Evolutionary conservation across 495 filamentous ascomycete genomes (phyloP).

Genomic region (Pseudoneurospora amorphoporcata): DNA sequence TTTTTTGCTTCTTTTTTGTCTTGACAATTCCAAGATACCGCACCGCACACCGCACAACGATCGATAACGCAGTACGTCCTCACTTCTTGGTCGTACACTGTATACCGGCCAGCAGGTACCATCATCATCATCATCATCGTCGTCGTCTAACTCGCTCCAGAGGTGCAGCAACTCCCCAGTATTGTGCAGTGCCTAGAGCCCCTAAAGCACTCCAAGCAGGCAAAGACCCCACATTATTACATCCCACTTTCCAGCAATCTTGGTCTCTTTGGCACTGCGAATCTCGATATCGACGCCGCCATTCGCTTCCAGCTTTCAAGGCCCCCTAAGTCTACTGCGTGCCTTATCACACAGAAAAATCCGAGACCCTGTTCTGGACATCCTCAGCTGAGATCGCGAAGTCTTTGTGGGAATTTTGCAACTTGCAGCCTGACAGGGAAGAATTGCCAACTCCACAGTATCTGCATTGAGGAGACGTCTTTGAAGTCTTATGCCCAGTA

Average conservation of each 20-base stretch:
- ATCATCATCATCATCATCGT: background rate
- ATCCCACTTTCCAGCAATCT: background rate
- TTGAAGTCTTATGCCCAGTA: background rate
- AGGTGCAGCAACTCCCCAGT: background rate
- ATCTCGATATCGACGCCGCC: background rate
- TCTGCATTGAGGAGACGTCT: too few relatives aligned
- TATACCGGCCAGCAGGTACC: background rate
- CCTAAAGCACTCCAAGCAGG: background rate
- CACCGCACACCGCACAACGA: background rate
- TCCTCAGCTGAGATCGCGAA: background rate
- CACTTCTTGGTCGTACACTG: background rate
- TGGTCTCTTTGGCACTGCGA: background rate
- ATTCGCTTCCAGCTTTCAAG: background rate
- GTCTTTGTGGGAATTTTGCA: background rate
- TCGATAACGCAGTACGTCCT: background rate
- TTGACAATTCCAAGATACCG: background rate
- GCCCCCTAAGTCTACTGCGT: background rate
- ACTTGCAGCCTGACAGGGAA: background rate
- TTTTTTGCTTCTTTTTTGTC: background rate
- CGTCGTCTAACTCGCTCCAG: background rate
- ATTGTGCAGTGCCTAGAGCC: background rate
- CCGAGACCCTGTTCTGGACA: background rate
- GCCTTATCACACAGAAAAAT: background rate
- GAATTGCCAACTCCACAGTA: background rate
- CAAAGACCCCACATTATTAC: background rate